Evolutionary conservation across 208 protist genomes (phyloP).

Genomic region (Endotrypanum monterogeii): DNA sequence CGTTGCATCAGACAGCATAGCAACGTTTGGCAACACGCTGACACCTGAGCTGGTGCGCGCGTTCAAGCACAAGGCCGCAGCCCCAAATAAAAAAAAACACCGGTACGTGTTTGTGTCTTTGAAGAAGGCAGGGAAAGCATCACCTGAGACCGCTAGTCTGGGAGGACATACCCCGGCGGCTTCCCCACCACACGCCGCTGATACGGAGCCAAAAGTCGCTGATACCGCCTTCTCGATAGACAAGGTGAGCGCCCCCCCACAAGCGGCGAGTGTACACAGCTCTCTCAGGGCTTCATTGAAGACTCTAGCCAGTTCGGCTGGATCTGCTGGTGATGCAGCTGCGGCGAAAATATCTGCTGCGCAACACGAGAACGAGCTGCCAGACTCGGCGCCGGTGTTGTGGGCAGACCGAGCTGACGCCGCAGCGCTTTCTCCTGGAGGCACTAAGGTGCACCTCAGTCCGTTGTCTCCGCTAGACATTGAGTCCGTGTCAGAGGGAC

Average conservation of each 20-base stretch:
- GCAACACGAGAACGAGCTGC: background rate
- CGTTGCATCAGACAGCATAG: conserved; percentile 35
- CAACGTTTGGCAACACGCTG: conserved; percentile 29
- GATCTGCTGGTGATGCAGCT: background rate
- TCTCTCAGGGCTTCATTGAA: no score
- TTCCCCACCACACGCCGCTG: background rate
- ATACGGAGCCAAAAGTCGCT: background rate
- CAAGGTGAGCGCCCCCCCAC: background rate
- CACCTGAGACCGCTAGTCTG: background rate
- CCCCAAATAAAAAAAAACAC: conserved; percentile 14
- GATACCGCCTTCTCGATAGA: background rate
- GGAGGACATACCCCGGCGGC: background rate
- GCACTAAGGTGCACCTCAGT: background rate
- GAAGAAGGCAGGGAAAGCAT: background rate
- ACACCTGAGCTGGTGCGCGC: conserved; percentile 20
- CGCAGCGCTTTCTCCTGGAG: background rate
- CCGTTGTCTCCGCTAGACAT: background rate
- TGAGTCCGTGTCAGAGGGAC: no score
- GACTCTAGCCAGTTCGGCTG: background rate
- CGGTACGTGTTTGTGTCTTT: conserved; percentile 25
- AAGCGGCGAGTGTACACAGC: no score
- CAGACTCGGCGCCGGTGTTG: background rate
- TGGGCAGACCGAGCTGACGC: background rate
- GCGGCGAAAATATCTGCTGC: background rate
- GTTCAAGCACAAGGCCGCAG: conserved; percentile 10